A percentile compares a stretch with the other conserved stretches of the same genome.
Evolutionary conservation across 129 eudicot species (phyloP).

Genomic region (Artemisia tridentata): DNA sequence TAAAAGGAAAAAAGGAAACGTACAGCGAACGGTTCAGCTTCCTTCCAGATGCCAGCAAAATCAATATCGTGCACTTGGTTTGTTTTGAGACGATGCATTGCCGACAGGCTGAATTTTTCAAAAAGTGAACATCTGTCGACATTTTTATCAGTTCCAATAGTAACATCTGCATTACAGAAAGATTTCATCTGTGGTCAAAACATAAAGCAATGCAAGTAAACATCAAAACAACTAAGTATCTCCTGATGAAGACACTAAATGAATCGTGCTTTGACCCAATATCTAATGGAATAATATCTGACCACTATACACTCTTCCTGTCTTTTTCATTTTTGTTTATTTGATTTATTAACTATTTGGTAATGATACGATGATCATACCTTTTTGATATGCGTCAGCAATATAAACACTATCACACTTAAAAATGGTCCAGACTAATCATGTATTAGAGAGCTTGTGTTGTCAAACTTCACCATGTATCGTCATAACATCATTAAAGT

Average conservation of each 20-base stretch:
- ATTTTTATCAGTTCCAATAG: not conserved
- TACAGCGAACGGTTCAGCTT: conserved; percentile 13
- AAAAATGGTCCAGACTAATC: too few relatives aligned
- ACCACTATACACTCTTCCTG: not conserved
- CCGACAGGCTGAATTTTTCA: conserved; percentile 60
- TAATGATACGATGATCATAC: too few relatives aligned
- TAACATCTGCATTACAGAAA: conserved; percentile 2
- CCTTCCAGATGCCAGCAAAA: conserved; percentile 13
- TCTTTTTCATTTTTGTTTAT: not conserved
- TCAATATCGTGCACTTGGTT: conserved; percentile 9
- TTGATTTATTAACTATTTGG: not conserved
- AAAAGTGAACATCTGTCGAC: conserved; percentile 48
- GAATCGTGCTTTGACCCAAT: not conserved
- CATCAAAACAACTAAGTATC: too few relatives aligned
- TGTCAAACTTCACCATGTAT: not conserved
- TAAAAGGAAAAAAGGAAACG: not conserved
- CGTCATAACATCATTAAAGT: not conserved
- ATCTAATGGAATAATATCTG: not conserved
- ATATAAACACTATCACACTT: too few relatives aligned
- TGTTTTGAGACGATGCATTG: conserved; percentile 65
- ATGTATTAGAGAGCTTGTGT: too few relatives aligned
- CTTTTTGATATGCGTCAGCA: too few relatives aligned
- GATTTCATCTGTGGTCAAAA: not conserved
- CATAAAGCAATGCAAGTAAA: too few relatives aligned
- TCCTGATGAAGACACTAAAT: not conserved